phyloP scores from a whole-genome alignment of 805 yeast species.

The Sugiyamaella lignohabitans region DNA sequence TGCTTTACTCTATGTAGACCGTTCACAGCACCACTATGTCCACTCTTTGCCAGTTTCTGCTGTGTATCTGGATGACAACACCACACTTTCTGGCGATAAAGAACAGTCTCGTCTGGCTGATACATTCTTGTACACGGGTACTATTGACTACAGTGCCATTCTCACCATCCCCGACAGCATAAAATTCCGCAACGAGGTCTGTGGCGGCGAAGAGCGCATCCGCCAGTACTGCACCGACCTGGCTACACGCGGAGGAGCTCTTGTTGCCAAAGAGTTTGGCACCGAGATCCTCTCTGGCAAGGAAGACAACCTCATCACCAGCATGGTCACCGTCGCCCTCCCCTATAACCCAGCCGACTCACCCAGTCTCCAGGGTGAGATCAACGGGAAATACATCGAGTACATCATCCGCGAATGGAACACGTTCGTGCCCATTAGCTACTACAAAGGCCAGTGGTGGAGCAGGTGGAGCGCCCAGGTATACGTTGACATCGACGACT shows the following conservation, averaged over 20 bases:
- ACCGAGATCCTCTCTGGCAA: slow-evolving; percentile 28
- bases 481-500: slow-evolving; percentile 53
- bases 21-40: slow-evolving; percentile 42
- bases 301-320: slow-evolving; percentile 33
- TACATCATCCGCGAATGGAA: slow-evolving; percentile 29
- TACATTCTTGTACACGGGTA: slow-evolving; percentile 48
- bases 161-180: slow-evolving; percentile 43
- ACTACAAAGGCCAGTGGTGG: slow-evolving; percentile 39
- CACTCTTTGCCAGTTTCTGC: slow-evolving; percentile 1
- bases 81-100: background rate
- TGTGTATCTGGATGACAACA: background rate
- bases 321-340: slow-evolving; percentile 38
- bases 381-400: slow-evolving; percentile 20
- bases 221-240: slow-evolving; percentile 41
- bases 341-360: slow-evolving; percentile 33
- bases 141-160: slow-evolving; percentile 42
- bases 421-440: slow-evolving; percentile 44
- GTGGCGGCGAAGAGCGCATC: slow-evolving; percentile 53
- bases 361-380: slow-evolving; percentile 14
- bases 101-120: slow-evolving; percentile 27
- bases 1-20: slow-evolving; percentile 53
- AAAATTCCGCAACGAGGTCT: slow-evolving; percentile 42
- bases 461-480: slow-evolving; percentile 55
- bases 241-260: slow-evolving; percentile 39
- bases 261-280: slow-evolving; percentile 37